These are phyloP conservation scores for Oryza glumipatula DNA, from an alignment of 176 grass and related monocot genomes.

Conservation along the genomic window DNA sequence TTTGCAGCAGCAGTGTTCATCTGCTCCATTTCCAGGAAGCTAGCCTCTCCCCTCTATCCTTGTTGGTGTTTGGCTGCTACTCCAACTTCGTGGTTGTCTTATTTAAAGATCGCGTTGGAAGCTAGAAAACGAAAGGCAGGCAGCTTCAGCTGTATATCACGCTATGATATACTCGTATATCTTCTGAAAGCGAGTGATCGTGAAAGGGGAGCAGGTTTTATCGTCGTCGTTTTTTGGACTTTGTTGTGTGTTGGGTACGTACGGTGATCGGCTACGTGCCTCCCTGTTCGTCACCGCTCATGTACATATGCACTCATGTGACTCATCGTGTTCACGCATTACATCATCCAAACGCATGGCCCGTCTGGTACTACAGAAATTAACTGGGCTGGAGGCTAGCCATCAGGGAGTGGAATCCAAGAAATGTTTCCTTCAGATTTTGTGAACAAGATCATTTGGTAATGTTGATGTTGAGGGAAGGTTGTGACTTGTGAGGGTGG, in stretches of 20 bases:
- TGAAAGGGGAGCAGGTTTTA: neutral
- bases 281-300: neutral
- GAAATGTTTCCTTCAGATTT: too few species aligned
- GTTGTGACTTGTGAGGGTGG: too few species aligned
- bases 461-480: too few species aligned
- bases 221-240: too few species aligned
- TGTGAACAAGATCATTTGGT: too few species aligned
- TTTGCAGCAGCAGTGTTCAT: neutral
- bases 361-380: neutral
- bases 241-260: too few species aligned
- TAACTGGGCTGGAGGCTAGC: neutral
- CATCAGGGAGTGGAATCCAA: too few species aligned
- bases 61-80: neutral
- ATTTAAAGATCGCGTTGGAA: neutral
- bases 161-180: too few species aligned
- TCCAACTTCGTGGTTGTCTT: neutral
- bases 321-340: neutral
- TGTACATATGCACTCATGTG: neutral
- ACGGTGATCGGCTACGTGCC: too few species aligned
- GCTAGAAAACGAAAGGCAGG: neutral
- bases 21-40: slow-evolving; percentile 29
- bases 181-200: neutral
- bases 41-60: neutral
- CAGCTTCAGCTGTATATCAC: neutral
- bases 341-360: neutral